Conservation (phyloP, 371 early-diverging fungal species). For the Mycotypha africana region DNA sequence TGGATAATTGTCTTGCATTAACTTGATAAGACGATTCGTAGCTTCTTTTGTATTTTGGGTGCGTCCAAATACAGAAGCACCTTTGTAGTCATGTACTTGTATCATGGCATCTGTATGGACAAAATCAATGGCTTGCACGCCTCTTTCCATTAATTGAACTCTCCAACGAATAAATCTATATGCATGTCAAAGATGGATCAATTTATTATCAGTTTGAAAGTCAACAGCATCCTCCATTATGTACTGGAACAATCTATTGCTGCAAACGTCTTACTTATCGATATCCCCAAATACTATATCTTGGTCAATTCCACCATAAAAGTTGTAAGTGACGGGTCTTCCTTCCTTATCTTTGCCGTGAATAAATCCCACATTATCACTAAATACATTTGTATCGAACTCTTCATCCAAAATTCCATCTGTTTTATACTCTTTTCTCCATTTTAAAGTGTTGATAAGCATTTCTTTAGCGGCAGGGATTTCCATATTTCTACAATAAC, state of each 20-base stretch:
- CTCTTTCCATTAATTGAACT: constrained; percentile 57
- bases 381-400: constrained; percentile 10
- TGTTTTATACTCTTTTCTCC: constrained; percentile 49
- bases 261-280: constrained; percentile 30
- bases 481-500: constrained; percentile 31
- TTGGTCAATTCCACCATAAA: constrained; percentile 53
- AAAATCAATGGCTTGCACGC: constrained; percentile 47
- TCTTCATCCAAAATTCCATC: constrained; percentile 42
- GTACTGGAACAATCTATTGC: no score
- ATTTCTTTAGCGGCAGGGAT: constrained; percentile 38
- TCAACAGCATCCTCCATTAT: no score
- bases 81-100: constrained; percentile 61
- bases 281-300: constrained; percentile 51
- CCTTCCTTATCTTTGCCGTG: constrained; percentile 44
- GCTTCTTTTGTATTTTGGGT: constrained; percentile 47
- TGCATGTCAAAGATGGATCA: background rate
- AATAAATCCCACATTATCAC: constrained; percentile 36
- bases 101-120: constrained; percentile 51
- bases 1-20: constrained; percentile 63
- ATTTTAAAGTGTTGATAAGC: constrained; percentile 45
- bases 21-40: constrained; percentile 44
- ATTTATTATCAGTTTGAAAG: no score
- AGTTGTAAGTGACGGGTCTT: constrained; percentile 58
- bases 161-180: constrained; percentile 60
- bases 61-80: constrained; percentile 45